These are phyloP conservation scores for Boletus sensibilis DNA, from an alignment of 768 basidiomycete species.

Conservation along the genomic window DNA sequence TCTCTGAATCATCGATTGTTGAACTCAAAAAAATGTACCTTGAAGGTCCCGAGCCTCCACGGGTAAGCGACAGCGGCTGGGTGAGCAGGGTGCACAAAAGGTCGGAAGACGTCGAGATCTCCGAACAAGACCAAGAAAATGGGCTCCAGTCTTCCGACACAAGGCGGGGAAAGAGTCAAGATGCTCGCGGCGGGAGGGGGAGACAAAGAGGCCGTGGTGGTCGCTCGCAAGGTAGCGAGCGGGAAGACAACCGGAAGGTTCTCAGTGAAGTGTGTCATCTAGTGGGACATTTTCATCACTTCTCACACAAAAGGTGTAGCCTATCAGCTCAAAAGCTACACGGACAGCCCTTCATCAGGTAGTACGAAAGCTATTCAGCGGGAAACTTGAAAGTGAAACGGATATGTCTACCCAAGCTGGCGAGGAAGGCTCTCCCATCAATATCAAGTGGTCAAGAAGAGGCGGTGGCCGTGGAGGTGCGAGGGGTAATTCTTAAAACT, in stretches of 20 bases:
- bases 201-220: constrained; percentile 47
- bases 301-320: constrained; percentile 44
- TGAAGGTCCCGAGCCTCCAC: constrained; percentile 78
- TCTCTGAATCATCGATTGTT: constrained; percentile 58
- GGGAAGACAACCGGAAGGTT: constrained; percentile 72
- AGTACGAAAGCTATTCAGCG: constrained; percentile 76
- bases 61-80: constrained; percentile 77
- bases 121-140: constrained; percentile 12
- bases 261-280: constrained; percentile 69
- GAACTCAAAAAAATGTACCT: constrained; percentile 72
- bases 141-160: constrained; percentile 27
- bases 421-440: constrained; percentile 73
- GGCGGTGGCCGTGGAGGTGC: constrained; percentile 48
- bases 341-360: constrained; percentile 81
- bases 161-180: constrained; percentile 41
- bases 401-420: constrained; percentile 47
- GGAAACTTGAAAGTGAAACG: constrained; percentile 83
- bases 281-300: constrained; percentile 6
- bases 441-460: constrained; percentile 71
- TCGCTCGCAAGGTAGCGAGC: constrained; percentile 37
- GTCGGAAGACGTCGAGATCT: constrained; percentile 24
- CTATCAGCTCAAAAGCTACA: constrained; percentile 76
- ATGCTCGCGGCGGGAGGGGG: constrained; percentile 41
- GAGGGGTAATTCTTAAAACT: constrained; percentile 25
- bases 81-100: constrained; percentile 44